These are phyloP conservation scores for Petunia axillaris DNA, from an alignment of 257 asterid species.

Conservation along the genomic window DNA sequence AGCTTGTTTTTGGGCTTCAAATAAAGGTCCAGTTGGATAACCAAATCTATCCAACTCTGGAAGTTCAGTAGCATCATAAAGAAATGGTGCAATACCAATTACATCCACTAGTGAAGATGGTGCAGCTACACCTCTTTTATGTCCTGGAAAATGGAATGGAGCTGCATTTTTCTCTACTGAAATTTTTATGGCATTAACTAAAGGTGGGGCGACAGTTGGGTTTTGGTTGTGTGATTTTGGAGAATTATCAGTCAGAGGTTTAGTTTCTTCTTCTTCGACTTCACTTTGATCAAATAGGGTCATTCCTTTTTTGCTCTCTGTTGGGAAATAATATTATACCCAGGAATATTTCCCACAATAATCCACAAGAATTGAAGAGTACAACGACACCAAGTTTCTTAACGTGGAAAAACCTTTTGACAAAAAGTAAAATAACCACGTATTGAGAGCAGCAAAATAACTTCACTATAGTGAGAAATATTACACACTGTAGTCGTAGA, in stretches of 20 bases:
- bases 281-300: background rate
- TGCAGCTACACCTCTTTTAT: constrained; percentile 79
- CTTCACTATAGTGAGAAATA: too few species aligned
- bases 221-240: background rate
- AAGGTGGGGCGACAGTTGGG: constrained; percentile 46
- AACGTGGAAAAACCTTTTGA: too few species aligned
- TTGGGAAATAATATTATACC: too few species aligned
- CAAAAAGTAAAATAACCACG: too few species aligned
- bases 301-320: background rate
- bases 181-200: constrained; percentile 62
- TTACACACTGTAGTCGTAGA: too few species aligned
- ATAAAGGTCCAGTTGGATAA: constrained; percentile 70
- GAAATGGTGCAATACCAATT: constrained; percentile 64
- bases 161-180: constrained; percentile 64
- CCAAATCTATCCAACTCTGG: constrained; percentile 78
- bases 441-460: too few species aligned
- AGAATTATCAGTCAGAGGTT: background rate
- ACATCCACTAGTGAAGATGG: constrained; percentile 59
- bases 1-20: constrained; percentile 71
- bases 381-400: too few species aligned
- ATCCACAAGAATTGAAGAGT: too few species aligned
- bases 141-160: constrained; percentile 84
- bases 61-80: constrained; percentile 74
- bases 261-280: background rate
- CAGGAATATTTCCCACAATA: too few species aligned